phyloP scores from a whole-genome alignment of 768 basidiomycete genomes.

The Tylopilus vinaceipallidus region DNA sequence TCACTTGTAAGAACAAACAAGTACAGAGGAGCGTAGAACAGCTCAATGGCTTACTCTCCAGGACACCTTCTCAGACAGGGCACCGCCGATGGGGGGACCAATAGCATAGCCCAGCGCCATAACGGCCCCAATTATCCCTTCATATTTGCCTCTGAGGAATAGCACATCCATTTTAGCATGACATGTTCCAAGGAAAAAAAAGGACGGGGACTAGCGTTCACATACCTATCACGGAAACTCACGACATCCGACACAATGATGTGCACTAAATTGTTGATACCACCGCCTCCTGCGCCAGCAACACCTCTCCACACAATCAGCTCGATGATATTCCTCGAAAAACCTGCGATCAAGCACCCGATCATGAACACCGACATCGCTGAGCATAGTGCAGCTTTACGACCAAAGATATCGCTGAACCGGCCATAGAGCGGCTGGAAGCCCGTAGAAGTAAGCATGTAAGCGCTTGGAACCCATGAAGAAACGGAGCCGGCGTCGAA shows the following conservation, averaged over 20 bases:
- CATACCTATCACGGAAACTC: constrained; percentile 57
- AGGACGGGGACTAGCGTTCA: not conserved
- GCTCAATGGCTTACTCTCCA: no score
- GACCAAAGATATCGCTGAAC: constrained; percentile 65
- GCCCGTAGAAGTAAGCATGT: constrained; percentile 56
- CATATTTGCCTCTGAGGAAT: constrained; percentile 64
- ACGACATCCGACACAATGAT: constrained; percentile 76
- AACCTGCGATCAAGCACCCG: constrained; percentile 69
- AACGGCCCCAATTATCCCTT: constrained; percentile 65
- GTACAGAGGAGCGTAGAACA: no score
- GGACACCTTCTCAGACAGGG: constrained; percentile 56
- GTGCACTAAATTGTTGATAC: constrained; percentile 65
- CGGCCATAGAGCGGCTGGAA: constrained; percentile 51
- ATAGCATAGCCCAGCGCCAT: constrained; percentile 56
- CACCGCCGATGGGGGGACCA: constrained; percentile 69
- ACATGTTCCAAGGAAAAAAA: not conserved
- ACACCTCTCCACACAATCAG: constrained; percentile 69
- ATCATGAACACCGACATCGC: constrained; percentile 39
- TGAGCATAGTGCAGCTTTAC: constrained; percentile 56
- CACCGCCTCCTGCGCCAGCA: constrained; percentile 70
- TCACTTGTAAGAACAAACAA: not conserved
- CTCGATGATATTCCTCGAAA: constrained; percentile 61
- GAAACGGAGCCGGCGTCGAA: constrained; percentile 48
- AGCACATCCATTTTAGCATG: no score
- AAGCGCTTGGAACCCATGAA: constrained; percentile 74